Evolutionary conservation across 1,284 basidiomycete genomes (phyloP).

Genomic region (Porogramme epimiltina): DNA sequence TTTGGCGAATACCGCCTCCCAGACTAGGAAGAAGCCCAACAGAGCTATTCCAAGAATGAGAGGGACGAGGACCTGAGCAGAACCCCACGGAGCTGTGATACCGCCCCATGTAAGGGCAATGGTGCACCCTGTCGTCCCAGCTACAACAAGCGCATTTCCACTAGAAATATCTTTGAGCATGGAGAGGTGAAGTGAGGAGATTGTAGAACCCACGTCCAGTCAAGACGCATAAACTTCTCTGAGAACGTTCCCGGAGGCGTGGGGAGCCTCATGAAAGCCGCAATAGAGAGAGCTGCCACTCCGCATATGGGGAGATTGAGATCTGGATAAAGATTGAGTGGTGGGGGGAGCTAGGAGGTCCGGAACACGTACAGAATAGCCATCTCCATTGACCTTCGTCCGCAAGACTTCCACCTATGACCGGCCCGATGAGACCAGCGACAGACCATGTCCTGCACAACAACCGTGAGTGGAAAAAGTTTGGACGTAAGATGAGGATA

Average conservation of each 20-base stretch:
- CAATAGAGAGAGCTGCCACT: conserved; percentile 14
- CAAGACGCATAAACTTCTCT: conserved; percentile 30
- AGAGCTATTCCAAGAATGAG: conserved; percentile 12
- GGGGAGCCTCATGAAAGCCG: conserved; percentile 22
- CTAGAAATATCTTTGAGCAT: background rate
- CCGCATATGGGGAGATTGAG: conserved; percentile 23
- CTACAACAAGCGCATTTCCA: conserved; percentile 10
- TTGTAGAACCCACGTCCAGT: conserved; percentile 35
- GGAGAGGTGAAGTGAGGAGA: background rate
- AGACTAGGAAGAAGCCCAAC: conserved; percentile 3
- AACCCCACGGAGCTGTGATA: conserved; percentile 9
- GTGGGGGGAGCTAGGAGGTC: too few species aligned
- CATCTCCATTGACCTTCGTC: conserved; percentile 23
- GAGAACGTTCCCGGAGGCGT: conserved; percentile 30
- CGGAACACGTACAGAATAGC: conserved; percentile 22
- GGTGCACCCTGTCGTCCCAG: background rate
- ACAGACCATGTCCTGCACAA: conserved; percentile 9
- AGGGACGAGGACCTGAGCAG: conserved; percentile 11
- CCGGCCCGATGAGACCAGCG: conserved; percentile 12
- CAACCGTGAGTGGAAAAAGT: background rate
- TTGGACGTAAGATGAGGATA: too few species aligned
- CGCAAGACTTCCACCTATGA: conserved; percentile 19
- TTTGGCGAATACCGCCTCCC: conserved; percentile 1
- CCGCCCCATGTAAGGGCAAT: conserved; percentile 18
- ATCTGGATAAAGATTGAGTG: conserved; percentile 1